Evolutionary conservation across 1,139 yeast species (phyloP).

Genomic region (Candida dubliniensis): DNA sequence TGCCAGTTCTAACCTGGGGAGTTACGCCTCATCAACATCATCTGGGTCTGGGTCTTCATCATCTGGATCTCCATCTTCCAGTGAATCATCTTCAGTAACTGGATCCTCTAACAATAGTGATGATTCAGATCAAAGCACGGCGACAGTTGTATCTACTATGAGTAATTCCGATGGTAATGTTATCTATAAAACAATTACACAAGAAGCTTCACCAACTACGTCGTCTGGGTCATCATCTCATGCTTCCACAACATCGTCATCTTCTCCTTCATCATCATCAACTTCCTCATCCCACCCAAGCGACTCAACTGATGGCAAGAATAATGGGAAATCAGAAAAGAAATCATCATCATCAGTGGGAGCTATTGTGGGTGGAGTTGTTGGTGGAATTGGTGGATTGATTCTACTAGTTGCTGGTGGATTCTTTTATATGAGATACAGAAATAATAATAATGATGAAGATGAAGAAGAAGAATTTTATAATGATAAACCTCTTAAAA

Average conservation of each 20-base stretch:
- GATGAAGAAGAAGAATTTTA: conserved; percentile 49
- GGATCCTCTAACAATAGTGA: conserved; percentile 6
- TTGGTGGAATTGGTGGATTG: conserved; percentile 57
- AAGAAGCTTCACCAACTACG: conserved; percentile 8
- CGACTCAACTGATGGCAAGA: conserved; percentile 9
- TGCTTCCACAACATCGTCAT: conserved; percentile 2
- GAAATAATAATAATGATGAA: conserved; percentile 47
- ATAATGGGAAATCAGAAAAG: conserved; percentile 13
- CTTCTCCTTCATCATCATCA: conserved; percentile 17
- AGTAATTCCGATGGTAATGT: conserved; percentile 9
- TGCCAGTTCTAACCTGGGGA: neutral
- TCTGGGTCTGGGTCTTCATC: too few relatives aligned
- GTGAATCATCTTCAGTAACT: conserved; percentile 22
- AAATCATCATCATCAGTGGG: conserved; percentile 30
- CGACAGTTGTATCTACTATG: conserved; percentile 8
- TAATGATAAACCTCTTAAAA: conserved; percentile 34
- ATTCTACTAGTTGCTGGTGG: conserved; percentile 19
- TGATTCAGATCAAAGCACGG: conserved; percentile 6
- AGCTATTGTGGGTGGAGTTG: conserved; percentile 69
- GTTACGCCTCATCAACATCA: too few relatives aligned
- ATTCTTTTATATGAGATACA: conserved; percentile 47
- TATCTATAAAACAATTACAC: conserved; percentile 13
- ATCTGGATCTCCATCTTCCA: conserved; percentile 5
- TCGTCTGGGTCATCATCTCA: conserved; percentile 27
- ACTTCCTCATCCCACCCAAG: conserved; percentile 13